Percentiles rank a stretch among this genome's conserved stretches.
Conservation (phyloP, 306 rosid species). For the Fagus sylvatica region DNA sequence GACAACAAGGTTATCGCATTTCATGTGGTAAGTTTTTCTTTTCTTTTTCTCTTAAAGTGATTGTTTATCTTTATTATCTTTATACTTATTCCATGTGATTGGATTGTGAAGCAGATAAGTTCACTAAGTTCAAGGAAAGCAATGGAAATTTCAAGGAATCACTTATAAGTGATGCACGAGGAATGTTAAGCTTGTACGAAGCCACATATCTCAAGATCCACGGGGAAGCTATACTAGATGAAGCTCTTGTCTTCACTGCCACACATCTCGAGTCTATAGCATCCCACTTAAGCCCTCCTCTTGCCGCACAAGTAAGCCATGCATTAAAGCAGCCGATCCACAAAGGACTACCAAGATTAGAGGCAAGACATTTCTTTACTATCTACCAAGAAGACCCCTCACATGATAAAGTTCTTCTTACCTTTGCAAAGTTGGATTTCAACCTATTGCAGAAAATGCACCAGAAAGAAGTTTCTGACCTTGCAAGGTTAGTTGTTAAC, state of each 20-base stretch:
- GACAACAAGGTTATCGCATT: constrained; percentile 38
- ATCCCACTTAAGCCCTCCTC: constrained; percentile 7
- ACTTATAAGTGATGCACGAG: neutral
- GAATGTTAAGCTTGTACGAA: constrained; percentile 13
- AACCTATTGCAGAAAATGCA: constrained; percentile 29
- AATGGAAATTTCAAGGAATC: neutral
- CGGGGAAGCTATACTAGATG: constrained; percentile 13
- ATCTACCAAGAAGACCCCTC: constrained; percentile 16
- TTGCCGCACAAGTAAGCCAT: constrained; percentile 29
- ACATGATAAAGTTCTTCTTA: constrained; percentile 1
- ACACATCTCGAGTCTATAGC: neutral
- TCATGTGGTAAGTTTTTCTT: constrained; percentile 21
- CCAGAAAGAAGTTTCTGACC: constrained; percentile 11
- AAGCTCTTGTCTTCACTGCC: constrained; percentile 8
- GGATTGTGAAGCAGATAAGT: neutral
- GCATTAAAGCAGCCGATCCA: constrained; percentile 23
- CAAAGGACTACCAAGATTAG: constrained; percentile 16
- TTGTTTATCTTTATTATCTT: neutral
- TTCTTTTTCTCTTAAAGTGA: neutral
- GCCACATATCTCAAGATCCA: neutral
- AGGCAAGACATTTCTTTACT: constrained; percentile 17
- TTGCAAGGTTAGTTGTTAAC: constrained; percentile 5
- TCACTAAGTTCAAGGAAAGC: neutral
- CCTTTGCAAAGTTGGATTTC: constrained; percentile 32
- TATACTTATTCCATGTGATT: too few species aligned